phyloP scores from a whole-genome alignment of 2,329 filamentous ascomycete species.

The Leptoxyphium fumago region DNA sequence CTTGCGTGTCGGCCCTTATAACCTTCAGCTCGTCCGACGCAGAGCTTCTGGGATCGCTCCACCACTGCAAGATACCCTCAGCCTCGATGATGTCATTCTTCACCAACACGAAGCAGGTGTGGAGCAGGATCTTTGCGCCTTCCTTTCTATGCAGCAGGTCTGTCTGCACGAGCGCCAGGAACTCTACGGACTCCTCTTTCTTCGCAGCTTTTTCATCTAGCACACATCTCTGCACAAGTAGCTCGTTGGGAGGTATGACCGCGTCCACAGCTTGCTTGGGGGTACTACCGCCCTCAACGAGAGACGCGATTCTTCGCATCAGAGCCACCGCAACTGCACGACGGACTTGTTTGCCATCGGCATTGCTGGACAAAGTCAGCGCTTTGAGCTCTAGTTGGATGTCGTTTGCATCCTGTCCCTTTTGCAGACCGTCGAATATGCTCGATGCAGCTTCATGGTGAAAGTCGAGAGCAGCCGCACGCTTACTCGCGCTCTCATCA shows the following conservation, averaged over 20 bases:
- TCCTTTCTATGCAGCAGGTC: conserved; percentile 54
- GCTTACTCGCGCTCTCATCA: conserved; percentile 35
- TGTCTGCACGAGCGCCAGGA: conserved; percentile 66
- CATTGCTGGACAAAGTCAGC: conserved; percentile 79
- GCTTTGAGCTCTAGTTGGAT: conserved; percentile 90
- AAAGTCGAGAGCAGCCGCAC: conserved; percentile 46
- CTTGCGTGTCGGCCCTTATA: conserved; percentile 58
- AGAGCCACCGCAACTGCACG: conserved; percentile 76
- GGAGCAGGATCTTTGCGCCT: conserved; percentile 56
- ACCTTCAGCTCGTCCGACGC: conserved; percentile 53
- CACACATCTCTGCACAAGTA: conserved; percentile 43
- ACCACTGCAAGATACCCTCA: conserved; percentile 80
- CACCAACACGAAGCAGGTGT: conserved; percentile 71
- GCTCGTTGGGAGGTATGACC: conserved; percentile 38
- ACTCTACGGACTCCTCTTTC: conserved; percentile 66
- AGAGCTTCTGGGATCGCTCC: conserved; percentile 56
- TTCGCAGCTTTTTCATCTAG: conserved; percentile 34
- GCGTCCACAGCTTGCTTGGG: conserved; percentile 27
- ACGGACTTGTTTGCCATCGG: conserved; percentile 76
- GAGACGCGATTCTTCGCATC: conserved; percentile 62
- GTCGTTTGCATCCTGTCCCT: conserved; percentile 59
- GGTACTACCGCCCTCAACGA: conserved; percentile 35
- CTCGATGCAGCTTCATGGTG: conserved; percentile 76
- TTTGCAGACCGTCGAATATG: conserved; percentile 70
- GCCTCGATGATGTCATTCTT: conserved; percentile 74